Conservation (phyloP, 2,329 filamentous ascomycete species). For the Alternaria angustiovoidea region DNA sequence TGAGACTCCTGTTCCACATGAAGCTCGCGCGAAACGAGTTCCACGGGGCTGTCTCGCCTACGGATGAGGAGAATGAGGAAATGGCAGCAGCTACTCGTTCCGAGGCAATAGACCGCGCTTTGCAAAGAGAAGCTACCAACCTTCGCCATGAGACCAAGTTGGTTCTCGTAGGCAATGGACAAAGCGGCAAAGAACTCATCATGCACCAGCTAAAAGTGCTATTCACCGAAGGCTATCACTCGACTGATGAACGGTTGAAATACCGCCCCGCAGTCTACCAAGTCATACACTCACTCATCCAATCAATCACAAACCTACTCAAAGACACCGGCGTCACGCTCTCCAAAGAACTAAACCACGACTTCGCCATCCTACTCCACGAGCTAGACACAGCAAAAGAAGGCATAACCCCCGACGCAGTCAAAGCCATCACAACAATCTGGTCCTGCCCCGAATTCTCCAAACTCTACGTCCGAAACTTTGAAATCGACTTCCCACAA, state of each 20-base stretch:
- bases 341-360: slow-evolving; percentile 31
- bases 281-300: slow-evolving; percentile 42
- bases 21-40: slow-evolving; percentile 32
- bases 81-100: slow-evolving; percentile 44
- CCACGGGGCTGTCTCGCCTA: slow-evolving; percentile 28
- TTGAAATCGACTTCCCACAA: slow-evolving; percentile 49
- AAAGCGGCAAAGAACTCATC: slow-evolving; percentile 47
- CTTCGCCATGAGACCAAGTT: slow-evolving; percentile 47
- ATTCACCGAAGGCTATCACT: slow-evolving; percentile 46
- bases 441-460: slow-evolving; percentile 45
- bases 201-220: slow-evolving; percentile 49
- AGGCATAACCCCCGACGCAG: slow-evolving; percentile 36
- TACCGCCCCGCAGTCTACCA: slow-evolving; percentile 39
- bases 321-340: slow-evolving; percentile 47
- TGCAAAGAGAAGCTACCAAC: slow-evolving; percentile 44
- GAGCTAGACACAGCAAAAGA: slow-evolving; percentile 43
- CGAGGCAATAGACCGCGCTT: slow-evolving; percentile 46
- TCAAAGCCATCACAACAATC: slow-evolving; percentile 36
- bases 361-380: slow-evolving; percentile 45
- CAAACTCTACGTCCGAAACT: slow-evolving; percentile 44
- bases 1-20: slow-evolving; percentile 39
- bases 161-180: slow-evolving; percentile 38
- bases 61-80: slow-evolving; percentile 43
- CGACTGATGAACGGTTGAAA: slow-evolving; percentile 38
- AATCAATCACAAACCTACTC: slow-evolving; percentile 47